phyloP scores from a whole-genome alignment of 2,329 filamentous ascomycete genomes.

The Diaporthe longicolla region DNA sequence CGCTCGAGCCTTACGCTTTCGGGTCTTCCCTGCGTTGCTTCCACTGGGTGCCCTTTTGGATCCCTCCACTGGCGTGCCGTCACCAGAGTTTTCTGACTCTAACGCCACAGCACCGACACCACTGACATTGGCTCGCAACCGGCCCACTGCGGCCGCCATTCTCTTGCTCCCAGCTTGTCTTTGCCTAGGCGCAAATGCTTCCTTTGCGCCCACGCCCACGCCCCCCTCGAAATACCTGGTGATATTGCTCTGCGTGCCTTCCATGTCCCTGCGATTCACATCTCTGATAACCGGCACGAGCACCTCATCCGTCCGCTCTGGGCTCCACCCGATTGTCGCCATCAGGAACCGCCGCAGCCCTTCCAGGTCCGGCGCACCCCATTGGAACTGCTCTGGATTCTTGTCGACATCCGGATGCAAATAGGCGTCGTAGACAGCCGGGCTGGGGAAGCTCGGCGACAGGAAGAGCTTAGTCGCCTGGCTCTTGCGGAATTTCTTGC shows the following conservation, averaged over 20 bases:
- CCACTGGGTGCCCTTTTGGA: background rate
- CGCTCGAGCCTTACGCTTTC: slow-evolving; percentile 45
- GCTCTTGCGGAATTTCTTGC: slow-evolving; percentile 85
- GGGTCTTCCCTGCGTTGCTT: slow-evolving; percentile 46
- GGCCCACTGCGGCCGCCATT: slow-evolving; percentile 81
- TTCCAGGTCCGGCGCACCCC: slow-evolving; percentile 95
- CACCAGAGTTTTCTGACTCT: slow-evolving; percentile 31
- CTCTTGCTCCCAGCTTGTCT: slow-evolving; percentile 77
- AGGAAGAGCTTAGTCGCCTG: slow-evolving; percentile 90
- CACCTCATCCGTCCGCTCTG: slow-evolving; percentile 94
- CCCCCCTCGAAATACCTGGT: slow-evolving; percentile 88
- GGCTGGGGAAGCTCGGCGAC: slow-evolving; percentile 82
- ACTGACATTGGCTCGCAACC: slow-evolving; percentile 68
- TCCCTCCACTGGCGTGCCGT: slow-evolving; percentile 36
- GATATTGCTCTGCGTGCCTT: slow-evolving; percentile 96
- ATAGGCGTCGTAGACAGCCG: slow-evolving; percentile 86
- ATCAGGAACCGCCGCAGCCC: slow-evolving; percentile 88
- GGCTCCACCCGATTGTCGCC: slow-evolving; percentile 92
- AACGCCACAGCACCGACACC: slow-evolving; percentile 39
- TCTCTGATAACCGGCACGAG: slow-evolving; percentile 95
- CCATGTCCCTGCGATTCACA: slow-evolving; percentile 89
- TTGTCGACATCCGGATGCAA: slow-evolving; percentile 87
- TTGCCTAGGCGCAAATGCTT: slow-evolving; percentile 79
- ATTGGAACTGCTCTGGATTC: slow-evolving; percentile 85
- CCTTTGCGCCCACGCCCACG: slow-evolving; percentile 76